Evolutionary conservation across 2,329 filamentous ascomycete genomes (phyloP).

Genomic region (Aureobasidium sp.): DNA sequence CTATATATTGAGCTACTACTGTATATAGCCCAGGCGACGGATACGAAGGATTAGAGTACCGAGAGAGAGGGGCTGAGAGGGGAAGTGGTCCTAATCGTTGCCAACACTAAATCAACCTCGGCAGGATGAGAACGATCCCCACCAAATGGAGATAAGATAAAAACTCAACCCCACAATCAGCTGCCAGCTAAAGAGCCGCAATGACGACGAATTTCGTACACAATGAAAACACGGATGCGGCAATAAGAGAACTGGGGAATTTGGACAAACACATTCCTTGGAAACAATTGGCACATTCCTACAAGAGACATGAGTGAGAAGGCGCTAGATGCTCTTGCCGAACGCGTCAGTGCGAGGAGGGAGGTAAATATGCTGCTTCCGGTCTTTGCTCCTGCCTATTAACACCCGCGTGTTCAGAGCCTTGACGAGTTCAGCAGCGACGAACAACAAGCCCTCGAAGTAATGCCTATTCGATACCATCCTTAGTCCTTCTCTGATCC

Average conservation of each 20-base stretch:
- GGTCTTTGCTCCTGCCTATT: background rate
- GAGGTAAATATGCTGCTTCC: background rate
- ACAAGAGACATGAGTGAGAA: background rate
- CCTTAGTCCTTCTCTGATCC: background rate
- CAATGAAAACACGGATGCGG: background rate
- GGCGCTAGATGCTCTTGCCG: background rate
- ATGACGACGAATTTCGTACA: background rate
- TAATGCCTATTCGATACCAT: constrained; percentile 15
- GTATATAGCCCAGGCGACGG: background rate
- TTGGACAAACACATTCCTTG: background rate
- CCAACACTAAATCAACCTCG: background rate
- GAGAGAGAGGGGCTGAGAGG: background rate
- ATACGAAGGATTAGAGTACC: background rate
- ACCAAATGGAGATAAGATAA: background rate
- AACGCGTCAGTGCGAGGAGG: background rate
- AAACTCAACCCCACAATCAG: background rate
- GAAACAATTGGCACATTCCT: background rate
- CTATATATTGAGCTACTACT: background rate
- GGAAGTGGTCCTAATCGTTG: background rate
- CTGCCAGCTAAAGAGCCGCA: background rate
- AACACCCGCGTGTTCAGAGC: constrained; percentile 1
- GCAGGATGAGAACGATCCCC: background rate
- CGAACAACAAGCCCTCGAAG: constrained; percentile 35
- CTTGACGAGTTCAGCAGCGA: constrained; percentile 21
- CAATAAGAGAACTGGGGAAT: background rate